Evolutionary conservation across 1,284 basidiomycete genomes (phyloP).

Genomic region (Irpex rosettiformis): DNA sequence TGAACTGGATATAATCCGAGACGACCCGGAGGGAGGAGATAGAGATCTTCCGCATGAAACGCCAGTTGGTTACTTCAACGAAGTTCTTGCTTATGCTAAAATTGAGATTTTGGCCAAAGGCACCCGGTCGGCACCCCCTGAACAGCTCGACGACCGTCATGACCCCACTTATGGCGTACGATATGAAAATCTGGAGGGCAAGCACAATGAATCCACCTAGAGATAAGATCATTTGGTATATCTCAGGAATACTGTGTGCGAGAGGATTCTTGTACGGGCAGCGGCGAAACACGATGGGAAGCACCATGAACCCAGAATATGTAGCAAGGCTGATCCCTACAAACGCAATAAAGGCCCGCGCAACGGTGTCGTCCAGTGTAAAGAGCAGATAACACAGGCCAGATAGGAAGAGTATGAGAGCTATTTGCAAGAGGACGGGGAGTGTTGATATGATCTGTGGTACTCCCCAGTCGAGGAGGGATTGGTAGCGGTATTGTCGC

Average conservation of each 20-base stretch:
- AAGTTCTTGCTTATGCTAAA: background rate
- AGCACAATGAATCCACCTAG: too few relatives aligned
- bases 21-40: too few relatives aligned
- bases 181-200: too few relatives aligned
- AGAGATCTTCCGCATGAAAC: too few relatives aligned
- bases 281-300: constrained; percentile 4
- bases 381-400: constrained; percentile 7
- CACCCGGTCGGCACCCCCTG: too few relatives aligned
- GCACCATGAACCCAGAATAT: constrained; percentile 5
- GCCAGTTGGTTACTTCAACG: background rate
- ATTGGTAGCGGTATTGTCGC: constrained; percentile 1
- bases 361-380: background rate
- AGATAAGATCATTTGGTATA: too few relatives aligned
- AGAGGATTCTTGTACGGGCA: constrained; percentile 14
- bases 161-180: too few relatives aligned
- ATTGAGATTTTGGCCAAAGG: too few relatives aligned
- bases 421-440: constrained; percentile 8
- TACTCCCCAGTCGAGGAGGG: constrained; percentile 1
- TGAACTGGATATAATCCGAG: too few relatives aligned
- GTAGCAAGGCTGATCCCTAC: background rate
- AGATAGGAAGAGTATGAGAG: constrained; percentile 9
- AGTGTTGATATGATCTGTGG: constrained; percentile 8
- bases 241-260: too few relatives aligned
- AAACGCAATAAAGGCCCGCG: background rate
- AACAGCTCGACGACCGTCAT: background rate